phyloP scores from a whole-genome alignment of 164 flowering plant species.

The Warburgia ugandensis region DNA sequence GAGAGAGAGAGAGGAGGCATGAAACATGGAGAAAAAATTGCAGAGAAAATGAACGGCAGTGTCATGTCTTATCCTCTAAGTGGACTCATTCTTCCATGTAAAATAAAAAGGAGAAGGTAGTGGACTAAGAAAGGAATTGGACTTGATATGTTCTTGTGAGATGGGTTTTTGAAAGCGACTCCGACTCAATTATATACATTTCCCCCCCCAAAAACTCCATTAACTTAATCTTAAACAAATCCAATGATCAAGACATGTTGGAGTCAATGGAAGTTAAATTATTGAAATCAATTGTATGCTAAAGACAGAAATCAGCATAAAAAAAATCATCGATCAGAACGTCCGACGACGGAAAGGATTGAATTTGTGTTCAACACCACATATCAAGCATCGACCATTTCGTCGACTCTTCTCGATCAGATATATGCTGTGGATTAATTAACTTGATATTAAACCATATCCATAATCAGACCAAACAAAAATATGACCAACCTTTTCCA shows the following conservation, averaged over 20 bases:
- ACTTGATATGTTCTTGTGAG: neutral
- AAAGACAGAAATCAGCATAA: neutral
- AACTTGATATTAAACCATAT: neutral
- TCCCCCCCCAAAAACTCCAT: too few species aligned
- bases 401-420: neutral
- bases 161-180: conserved; percentile 2
- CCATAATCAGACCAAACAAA: neutral
- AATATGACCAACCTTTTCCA: neutral
- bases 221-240: neutral
- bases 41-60: neutral
- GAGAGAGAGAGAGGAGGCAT: neutral
- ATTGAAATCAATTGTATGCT: neutral
- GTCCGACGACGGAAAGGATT: neutral
- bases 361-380: neutral
- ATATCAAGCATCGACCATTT: conserved; percentile 1
- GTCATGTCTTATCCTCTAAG: neutral
- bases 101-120: neutral
- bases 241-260: neutral
- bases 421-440: neutral
- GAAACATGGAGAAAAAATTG: too few species aligned
- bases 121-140: neutral
- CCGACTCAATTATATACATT: too few species aligned
- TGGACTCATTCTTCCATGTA: neutral
- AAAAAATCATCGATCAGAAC: neutral
- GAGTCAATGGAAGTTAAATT: conserved; percentile 4